phyloP scores from a whole-genome alignment of 75 land plant species.

The Isoetes taiwanensis region DNA sequence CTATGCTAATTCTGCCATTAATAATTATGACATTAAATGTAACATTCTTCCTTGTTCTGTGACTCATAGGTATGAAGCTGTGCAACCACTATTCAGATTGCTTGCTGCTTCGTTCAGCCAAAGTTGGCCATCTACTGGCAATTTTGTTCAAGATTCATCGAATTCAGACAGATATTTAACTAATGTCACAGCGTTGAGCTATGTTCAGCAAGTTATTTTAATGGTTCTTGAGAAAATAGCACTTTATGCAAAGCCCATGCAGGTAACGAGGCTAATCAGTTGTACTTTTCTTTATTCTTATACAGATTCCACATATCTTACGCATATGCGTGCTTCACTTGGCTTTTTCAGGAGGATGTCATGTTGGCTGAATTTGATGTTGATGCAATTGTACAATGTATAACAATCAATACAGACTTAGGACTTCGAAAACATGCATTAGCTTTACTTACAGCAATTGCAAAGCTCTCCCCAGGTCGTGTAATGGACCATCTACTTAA shows the following conservation, averaged over 20 bases:
- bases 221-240: slow-evolving; percentile 38
- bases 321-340: neutral
- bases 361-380: slow-evolving; percentile 17
- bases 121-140: slow-evolving; percentile 16
- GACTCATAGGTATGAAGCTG: slow-evolving; percentile 26
- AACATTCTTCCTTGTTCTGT: neutral
- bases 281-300: neutral
- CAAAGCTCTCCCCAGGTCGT: slow-evolving; percentile 33
- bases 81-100: slow-evolving; percentile 45
- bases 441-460: slow-evolving; percentile 37
- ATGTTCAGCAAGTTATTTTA: slow-evolving; percentile 43
- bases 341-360: slow-evolving; percentile 16
- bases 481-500: slow-evolving; percentile 45
- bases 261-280: neutral
- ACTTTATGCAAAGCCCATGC: slow-evolving; percentile 1
- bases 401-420: slow-evolving; percentile 25
- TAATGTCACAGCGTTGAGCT: neutral
- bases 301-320: neutral
- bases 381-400: slow-evolving; percentile 38
- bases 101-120: slow-evolving; percentile 20
- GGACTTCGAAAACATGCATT: slow-evolving; percentile 55
- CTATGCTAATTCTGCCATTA: neutral
- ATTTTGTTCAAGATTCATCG: neutral
- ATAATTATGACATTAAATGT: neutral
- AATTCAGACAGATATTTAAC: slow-evolving; percentile 9